Conservation (phyloP, 306 rosid species). For the Psophocarpus tetragonolobus region DNA sequence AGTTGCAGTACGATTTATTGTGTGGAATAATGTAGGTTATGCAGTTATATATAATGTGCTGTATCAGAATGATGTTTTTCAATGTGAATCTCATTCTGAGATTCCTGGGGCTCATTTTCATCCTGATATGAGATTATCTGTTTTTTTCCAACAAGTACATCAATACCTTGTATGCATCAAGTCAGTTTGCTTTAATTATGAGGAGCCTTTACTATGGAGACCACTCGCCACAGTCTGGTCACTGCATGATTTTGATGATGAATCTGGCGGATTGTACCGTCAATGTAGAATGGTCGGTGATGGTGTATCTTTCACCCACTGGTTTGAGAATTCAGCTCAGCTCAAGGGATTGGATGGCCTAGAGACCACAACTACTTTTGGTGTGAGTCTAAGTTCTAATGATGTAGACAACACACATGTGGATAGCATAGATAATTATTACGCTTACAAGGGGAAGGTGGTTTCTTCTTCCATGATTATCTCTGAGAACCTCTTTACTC, state of each 20-base stretch:
- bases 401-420: conserved; percentile 19
- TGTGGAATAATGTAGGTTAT: conserved; percentile 76
- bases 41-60: conserved; percentile 58
- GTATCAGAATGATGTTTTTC: conserved; percentile 56
- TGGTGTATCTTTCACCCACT: conserved; percentile 54
- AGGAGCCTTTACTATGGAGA: conserved; percentile 74
- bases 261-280: conserved; percentile 41
- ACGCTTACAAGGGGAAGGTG: conserved; percentile 44
- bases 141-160: conserved; percentile 54
- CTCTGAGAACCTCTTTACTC: conserved; percentile 59
- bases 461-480: conserved; percentile 81
- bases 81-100: conserved; percentile 59
- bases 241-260: conserved; percentile 42
- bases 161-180: conserved; percentile 58
- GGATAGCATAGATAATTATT: conserved; percentile 32
- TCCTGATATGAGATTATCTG: conserved; percentile 47
- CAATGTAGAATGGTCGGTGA: conserved; percentile 52
- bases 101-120: conserved; percentile 61
- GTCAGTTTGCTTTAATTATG: conserved; percentile 61
- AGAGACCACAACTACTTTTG: conserved; percentile 41
- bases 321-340: conserved; percentile 49
- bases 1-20: conserved; percentile 45
- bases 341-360: conserved; percentile 28
- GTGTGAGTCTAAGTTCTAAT: conserved; percentile 39
- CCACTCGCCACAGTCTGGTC: conserved; percentile 72